A percentile compares a stretch with the other conserved stretches of the same genome.
These are phyloP conservation scores for Emmonsia crescens DNA, from an alignment of 2,329 filamentous ascomycete genomes.

Conservation along the genomic window DNA sequence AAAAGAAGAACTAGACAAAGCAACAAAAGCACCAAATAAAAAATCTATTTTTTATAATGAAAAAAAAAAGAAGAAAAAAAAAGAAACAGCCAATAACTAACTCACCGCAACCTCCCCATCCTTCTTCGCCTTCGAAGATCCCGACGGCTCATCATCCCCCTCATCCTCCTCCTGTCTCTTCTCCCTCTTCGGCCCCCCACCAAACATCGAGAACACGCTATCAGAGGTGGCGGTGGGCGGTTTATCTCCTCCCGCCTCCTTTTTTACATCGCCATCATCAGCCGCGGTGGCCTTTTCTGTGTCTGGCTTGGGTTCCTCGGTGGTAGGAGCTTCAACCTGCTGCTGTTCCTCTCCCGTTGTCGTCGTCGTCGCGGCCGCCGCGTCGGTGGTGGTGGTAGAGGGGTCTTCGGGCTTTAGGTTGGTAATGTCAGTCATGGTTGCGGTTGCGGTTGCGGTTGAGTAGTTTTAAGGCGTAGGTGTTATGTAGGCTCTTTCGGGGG, in stretches of 20 bases:
- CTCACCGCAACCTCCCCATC: conserved; percentile 47
- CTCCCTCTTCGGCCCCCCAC: conserved; percentile 92
- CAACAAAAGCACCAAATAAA: no score
- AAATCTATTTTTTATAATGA: no score
- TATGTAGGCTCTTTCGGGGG: background rate
- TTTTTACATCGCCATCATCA: background rate
- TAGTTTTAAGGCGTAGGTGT: background rate
- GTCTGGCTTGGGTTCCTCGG: conserved; percentile 18
- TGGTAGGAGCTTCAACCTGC: conserved; percentile 18
- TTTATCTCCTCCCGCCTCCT: conserved; percentile 1
- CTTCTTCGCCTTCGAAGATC: conserved; percentile 68
- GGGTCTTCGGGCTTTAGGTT: conserved; percentile 28
- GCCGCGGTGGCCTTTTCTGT: conserved; percentile 23
- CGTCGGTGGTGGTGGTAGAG: conserved; percentile 26
- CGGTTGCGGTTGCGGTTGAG: background rate
- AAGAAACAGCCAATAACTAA: conserved; percentile 9
- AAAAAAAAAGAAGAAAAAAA: conserved; percentile 4
- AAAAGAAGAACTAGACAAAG: no score
- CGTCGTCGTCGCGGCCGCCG: conserved; percentile 7
- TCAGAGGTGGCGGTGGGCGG: conserved; percentile 36
- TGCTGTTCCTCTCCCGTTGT: conserved; percentile 22
- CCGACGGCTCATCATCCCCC: conserved; percentile 75
- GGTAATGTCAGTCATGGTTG: conserved; percentile 33
- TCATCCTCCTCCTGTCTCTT: conserved; percentile 70
- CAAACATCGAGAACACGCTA: conserved; percentile 94